Base-by-base conservation (phyloP, 2,329 filamentous ascomycete genomes). In the Calonectria pseudoturangicola region DNA sequence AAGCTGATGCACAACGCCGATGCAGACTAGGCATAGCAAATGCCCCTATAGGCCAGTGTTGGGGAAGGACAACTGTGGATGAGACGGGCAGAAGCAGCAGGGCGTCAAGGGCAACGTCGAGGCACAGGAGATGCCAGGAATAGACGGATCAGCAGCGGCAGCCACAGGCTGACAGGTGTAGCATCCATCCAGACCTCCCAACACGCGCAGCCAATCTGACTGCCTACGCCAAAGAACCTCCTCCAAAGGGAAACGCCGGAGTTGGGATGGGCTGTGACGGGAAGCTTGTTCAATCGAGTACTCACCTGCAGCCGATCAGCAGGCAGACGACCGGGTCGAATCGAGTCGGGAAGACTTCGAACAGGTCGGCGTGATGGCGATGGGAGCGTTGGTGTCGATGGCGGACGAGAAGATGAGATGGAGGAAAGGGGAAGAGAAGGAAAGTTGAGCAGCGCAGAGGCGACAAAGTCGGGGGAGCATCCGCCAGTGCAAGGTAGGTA, bases 391-490 rank as follows among this genome's bases (percentile, higher is more conserved):
- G 62, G 66, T 68, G 58, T 16, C 28, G 43, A 72, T 72, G 56
- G 58, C n/a, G 56, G 39, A 70, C 54, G 58, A 56, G 54, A 54
- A 67, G 63, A 63, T 66, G 68, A 41, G 66, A 75, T 73, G 74
- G 77, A 73, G 75, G 72, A 79, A 79, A 74, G 76, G 78, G 76
- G 73, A 76, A 78, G 76, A 77, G 73, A 71, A 71, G 72, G 74
- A 62, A 73, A 73, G 62, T 58, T 33, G 69, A 74, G 69, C 56
- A 66, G 71, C 60, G 71, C 68, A 74, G 75, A 64, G 69, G 56
- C 63, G 66, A 54, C 45, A 48, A 66, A 71, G 71, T 56, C 71
- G 72, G 74, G 69, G 66, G 66, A 68, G 27, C 66, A 62, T 60
- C 43, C 66, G 41, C 66, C 41, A 27, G 66, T 36, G 58, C 66